Evolutionary conservation across 1,284 basidiomycete genomes (phyloP).

Genomic region (Sanghuangporus weigelae): DNA sequence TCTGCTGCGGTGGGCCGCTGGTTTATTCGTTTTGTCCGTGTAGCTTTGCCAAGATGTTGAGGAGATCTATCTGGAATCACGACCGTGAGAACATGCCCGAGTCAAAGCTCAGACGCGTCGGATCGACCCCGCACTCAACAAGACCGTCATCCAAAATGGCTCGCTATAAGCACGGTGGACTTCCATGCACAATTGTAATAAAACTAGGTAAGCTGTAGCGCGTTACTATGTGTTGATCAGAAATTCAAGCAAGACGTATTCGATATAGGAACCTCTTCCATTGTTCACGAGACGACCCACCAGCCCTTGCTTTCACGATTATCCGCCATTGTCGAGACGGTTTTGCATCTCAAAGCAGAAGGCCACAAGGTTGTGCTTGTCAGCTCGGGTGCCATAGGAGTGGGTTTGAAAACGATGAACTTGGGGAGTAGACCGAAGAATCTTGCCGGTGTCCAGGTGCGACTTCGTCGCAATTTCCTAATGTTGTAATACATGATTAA

Average conservation of each 20-base stretch:
- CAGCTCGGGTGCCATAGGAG: conserved; percentile 94
- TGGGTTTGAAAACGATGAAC: conserved; percentile 90
- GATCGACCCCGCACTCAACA: not conserved
- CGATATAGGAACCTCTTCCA: conserved; percentile 81
- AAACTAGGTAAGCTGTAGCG: conserved; percentile 60
- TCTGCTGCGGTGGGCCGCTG: too few species aligned
- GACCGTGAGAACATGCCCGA: not conserved
- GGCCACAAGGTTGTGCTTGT: conserved; percentile 96
- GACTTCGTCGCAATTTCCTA: conserved; percentile 13
- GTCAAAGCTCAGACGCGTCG: not conserved
- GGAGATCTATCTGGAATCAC: not conserved
- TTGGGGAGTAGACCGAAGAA: conserved; percentile 77
- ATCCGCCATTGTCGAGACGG: conserved; percentile 90
- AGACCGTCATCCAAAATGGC: conserved; percentile 3
- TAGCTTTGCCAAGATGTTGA: too few species aligned
- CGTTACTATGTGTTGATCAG: not conserved
- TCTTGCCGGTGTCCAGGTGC: conserved; percentile 85
- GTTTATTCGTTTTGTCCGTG: too few species aligned
- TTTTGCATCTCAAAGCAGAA: conserved; percentile 67
- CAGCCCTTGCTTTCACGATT: conserved; percentile 88
- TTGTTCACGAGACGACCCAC: conserved; percentile 87
- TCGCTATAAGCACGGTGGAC: conserved; percentile 7
- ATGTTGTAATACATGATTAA: not conserved
- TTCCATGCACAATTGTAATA: conserved; percentile 71
- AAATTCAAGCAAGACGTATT: conserved; percentile 8